A percentile compares a stretch with the other conserved stretches of the same genome.
phyloP scores from a whole-genome alignment of 441 rosid species.

The Erodium trifolium region DNA sequence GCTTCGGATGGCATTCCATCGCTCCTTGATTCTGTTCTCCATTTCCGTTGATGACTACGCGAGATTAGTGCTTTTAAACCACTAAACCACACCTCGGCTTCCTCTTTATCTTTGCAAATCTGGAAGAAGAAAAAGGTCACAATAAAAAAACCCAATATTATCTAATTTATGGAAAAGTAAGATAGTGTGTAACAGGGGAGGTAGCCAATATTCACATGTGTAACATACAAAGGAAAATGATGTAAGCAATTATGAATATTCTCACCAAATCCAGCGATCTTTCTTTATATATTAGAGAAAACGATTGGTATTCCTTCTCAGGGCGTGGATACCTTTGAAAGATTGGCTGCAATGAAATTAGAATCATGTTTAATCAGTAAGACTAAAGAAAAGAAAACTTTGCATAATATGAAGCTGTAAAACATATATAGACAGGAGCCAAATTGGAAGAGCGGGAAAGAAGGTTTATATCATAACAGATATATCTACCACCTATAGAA shows the following conservation, averaged over 20 bases:
- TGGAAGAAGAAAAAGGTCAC: conserved; percentile 23
- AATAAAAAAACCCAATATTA: conserved; percentile 16
- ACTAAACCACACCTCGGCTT: conserved; percentile 97
- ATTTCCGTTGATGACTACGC: conserved; percentile 58
- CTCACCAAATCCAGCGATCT: conserved; percentile 90
- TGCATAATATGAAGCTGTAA: not conserved
- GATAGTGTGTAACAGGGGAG: conserved; percentile 14
- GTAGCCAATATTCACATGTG: conserved; percentile 15
- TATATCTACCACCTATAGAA: not conserved
- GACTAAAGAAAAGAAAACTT: not conserved
- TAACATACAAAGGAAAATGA: conserved; percentile 5
- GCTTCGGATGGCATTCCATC: conserved; percentile 89
- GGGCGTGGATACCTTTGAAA: conserved; percentile 97
- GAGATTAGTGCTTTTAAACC: conserved; percentile 89
- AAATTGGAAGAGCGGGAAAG: not conserved
- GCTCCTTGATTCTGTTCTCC: conserved; percentile 88
- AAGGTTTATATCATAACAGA: not conserved
- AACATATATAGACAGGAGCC: not conserved
- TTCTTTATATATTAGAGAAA: conserved; percentile 80
- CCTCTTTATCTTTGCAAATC: conserved; percentile 96
- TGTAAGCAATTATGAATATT: conserved; percentile 6
- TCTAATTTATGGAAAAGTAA: conserved; percentile 13
- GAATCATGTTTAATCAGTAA: conserved; percentile 20
- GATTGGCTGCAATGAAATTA: conserved; percentile 56
- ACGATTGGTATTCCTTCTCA: conserved; percentile 92